phyloP scores from a whole-genome alignment of 2,329 filamentous ascomycete genomes.

The Cercospora sesami region DNA sequence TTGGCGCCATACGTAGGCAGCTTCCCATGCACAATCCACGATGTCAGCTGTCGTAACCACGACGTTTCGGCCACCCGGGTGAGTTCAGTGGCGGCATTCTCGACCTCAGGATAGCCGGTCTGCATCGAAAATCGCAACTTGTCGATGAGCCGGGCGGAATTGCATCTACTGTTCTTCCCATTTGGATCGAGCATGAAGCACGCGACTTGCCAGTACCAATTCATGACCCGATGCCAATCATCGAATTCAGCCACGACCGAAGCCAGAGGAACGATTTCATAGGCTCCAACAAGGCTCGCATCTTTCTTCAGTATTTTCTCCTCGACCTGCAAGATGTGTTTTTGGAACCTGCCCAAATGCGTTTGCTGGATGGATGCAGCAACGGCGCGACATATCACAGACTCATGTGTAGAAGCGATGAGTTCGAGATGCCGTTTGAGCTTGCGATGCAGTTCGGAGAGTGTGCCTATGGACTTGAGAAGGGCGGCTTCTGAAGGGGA shows the following conservation, averaged over 20 bases:
- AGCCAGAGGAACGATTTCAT: constrained; percentile 89
- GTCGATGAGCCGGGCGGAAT: constrained; percentile 69
- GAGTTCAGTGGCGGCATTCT: constrained; percentile 70
- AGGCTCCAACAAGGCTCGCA: constrained; percentile 79
- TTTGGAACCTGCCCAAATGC: constrained; percentile 78
- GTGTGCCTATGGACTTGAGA: constrained; percentile 70
- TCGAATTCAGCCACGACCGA: constrained; percentile 80
- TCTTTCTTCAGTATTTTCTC: constrained; percentile 73
- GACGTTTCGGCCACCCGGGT: constrained; percentile 79
- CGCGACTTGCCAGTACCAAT: constrained; percentile 78
- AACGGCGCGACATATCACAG: constrained; percentile 82
- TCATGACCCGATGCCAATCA: constrained; percentile 79
- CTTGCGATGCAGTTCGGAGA: constrained; percentile 75
- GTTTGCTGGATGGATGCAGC: constrained; percentile 72
- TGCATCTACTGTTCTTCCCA: constrained; percentile 23
- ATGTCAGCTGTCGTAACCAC: constrained; percentile 86
- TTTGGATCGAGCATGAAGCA: constrained; percentile 62
- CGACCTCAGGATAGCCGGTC: constrained; percentile 86
- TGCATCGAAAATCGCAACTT: constrained; percentile 72
- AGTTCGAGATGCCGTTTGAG: constrained; percentile 66
- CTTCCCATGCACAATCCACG: constrained; percentile 87
- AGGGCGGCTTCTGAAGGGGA: constrained; percentile 82
- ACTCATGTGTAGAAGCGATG: constrained; percentile 70
- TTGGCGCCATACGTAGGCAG: constrained; percentile 72
- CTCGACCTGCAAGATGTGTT: constrained; percentile 82